Conservation (phyloP, 1,284 basidiomycete species). For the Trichosporon ovoides region DNA sequence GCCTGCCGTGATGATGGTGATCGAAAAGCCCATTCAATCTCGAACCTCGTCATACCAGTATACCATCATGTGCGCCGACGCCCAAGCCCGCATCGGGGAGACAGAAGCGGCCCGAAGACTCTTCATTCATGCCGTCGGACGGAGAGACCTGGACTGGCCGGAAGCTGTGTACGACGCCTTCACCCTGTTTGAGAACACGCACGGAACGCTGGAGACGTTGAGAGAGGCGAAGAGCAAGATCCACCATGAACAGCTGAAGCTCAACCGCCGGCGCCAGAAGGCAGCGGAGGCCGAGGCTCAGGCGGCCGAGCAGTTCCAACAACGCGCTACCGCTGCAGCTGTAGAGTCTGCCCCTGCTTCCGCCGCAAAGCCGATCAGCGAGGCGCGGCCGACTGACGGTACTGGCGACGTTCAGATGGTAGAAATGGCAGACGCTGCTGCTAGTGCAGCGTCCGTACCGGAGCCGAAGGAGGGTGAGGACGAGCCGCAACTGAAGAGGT, state of each 20-base stretch:
- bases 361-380: constrained; percentile 5
- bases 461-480: constrained; percentile 19
- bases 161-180: constrained; percentile 86
- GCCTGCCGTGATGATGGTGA: constrained; percentile 23
- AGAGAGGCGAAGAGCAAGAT: constrained; percentile 64
- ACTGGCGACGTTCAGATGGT: constrained; percentile 5
- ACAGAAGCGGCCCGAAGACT: constrained; percentile 60
- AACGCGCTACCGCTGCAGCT: neutral
- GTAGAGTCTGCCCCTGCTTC: constrained; percentile 1
- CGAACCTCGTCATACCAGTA: constrained; percentile 34
- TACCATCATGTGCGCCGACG: constrained; percentile 24
- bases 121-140: constrained; percentile 59
- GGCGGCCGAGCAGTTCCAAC: constrained; percentile 20
- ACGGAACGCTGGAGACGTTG: constrained; percentile 67
- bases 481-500: constrained; percentile 26
- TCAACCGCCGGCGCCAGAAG: constrained; percentile 62
- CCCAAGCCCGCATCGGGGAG: constrained; percentile 54
- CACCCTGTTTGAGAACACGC: constrained; percentile 74
- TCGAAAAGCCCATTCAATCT: constrained; percentile 26
- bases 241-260: constrained; percentile 60
- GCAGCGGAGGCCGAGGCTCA: constrained; percentile 45
- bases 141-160: constrained; percentile 76
- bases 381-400: neutral
- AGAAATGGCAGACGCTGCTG: neutral
- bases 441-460: constrained; percentile 11